Percentiles rank a stretch among this genome's conserved stretches.
phyloP scores from a whole-genome alignment of 2,329 filamentous ascomycete genomes.

The Colletotrichum melonis region DNA sequence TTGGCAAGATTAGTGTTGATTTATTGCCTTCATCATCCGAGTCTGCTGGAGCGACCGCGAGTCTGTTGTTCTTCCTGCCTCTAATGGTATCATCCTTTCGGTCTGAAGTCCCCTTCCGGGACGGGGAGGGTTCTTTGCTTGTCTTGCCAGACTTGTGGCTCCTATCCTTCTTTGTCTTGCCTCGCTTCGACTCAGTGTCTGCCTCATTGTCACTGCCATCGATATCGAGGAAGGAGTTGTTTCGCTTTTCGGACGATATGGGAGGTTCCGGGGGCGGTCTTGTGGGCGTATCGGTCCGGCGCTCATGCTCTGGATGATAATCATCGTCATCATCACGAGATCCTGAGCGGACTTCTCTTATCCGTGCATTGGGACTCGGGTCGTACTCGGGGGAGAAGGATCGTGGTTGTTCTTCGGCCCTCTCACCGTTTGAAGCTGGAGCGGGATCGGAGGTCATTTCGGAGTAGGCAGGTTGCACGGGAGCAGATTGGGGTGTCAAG shows the following conservation, averaged over 20 bases:
- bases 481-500: slow-evolving; percentile 14
- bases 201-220: slow-evolving; percentile 62
- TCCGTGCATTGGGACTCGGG: slow-evolving; percentile 77
- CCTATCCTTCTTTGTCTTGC: slow-evolving; percentile 21
- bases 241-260: slow-evolving; percentile 46
- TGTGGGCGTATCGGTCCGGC: slow-evolving; percentile 48
- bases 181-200: slow-evolving; percentile 42
- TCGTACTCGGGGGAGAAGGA: slow-evolving; percentile 83
- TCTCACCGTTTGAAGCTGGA: slow-evolving; percentile 3
- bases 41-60: slow-evolving; percentile 44
- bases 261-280: slow-evolving; percentile 47
- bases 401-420: slow-evolving; percentile 52
- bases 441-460: slow-evolving; percentile 23
- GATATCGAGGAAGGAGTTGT: slow-evolving; percentile 63
- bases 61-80: slow-evolving; percentile 26
- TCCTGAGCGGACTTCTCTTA: slow-evolving; percentile 69
- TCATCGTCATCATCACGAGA: slow-evolving; percentile 44
- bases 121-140: slow-evolving; percentile 25
- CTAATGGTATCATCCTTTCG: slow-evolving; percentile 26
- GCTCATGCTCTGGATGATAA: slow-evolving; percentile 15
- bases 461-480: slow-evolving; percentile 6
- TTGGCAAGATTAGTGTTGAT: slow-evolving; percentile 55
- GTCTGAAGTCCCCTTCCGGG: neutral
- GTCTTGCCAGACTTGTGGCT: slow-evolving; percentile 12
- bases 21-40: slow-evolving; percentile 48